Percentiles rank a stretch among this genome's conserved stretches.
Conservation (phyloP, 345 rosid genomes). For the Carallia brachiata region DNA sequence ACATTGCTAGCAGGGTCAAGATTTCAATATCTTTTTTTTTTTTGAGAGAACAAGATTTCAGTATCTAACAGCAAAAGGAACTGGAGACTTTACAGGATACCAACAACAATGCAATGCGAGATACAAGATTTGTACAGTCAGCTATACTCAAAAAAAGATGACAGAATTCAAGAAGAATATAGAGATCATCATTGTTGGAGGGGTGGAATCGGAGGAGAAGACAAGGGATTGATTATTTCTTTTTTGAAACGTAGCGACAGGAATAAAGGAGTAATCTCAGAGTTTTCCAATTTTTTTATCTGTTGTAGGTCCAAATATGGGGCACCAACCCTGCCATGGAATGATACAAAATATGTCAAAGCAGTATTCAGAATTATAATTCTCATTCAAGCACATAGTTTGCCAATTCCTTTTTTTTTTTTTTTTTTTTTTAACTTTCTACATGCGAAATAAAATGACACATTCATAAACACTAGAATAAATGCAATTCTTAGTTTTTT, state of each 20-base stretch:
- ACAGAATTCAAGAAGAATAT: background rate
- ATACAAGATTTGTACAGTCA: background rate
- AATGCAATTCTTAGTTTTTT: too few relatives aligned
- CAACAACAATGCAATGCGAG: too few relatives aligned
- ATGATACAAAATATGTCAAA: background rate
- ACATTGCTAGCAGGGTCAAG: background rate
- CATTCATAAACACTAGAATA: too few relatives aligned
- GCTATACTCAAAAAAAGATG: background rate
- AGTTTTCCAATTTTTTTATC: background rate
- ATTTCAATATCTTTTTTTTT: too few relatives aligned
- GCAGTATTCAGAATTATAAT: background rate
- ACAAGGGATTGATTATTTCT: background rate
- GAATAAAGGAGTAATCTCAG: background rate
- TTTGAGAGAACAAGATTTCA: background rate
- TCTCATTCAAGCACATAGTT: too few relatives aligned
- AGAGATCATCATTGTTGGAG: background rate
- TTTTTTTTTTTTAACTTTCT: too few relatives aligned
- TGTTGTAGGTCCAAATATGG: background rate
- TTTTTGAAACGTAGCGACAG: too few relatives aligned
- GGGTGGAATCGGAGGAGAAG: background rate
- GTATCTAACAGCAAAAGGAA: background rate
- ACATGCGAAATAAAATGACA: too few relatives aligned
- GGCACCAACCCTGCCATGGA: conserved; percentile 16
- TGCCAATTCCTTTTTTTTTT: too few relatives aligned
- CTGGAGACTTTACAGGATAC: too few relatives aligned